Base-by-base conservation (phyloP, 169 alveolate species). In the Miamiensis avidus region DNA sequence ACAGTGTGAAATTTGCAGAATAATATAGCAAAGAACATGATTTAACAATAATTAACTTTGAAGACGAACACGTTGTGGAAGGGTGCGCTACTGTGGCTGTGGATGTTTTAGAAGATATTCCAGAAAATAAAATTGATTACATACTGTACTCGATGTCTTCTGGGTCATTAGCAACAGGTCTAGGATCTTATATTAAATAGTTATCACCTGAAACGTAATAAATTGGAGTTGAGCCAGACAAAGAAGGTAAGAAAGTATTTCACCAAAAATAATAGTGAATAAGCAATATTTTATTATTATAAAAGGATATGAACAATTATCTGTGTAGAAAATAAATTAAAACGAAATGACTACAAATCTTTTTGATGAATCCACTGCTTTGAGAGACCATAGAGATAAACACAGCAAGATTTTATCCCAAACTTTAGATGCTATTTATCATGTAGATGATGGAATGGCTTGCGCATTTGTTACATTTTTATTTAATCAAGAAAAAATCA, bases 81-180 rank as follows among this genome's bases (percentile, higher is more conserved):
- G 82, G 82, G 0, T 77, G 82, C 27, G 34, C 73, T 32, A 69
- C 73, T 33, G 82, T 77, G 29, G 82, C 74, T 32, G 34, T 77
- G 28, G 82, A 77, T 32, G 33, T 77, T 32, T 77, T 77, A 77
- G 82, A 77, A 33, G 82, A 77, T 77, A 33, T 77, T 20, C 82
- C 82, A 4, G 64, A 77, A 25, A 31, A 69, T 32, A 77, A 77
- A 29, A 77, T 77, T 16, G 82, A 77, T 27, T 77, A 77, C 33
- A 69, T 77, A 77, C 31, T 77, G 29, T 77, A 32, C 29, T 69
- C 82, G 31, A 77, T 77, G 34, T 31, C 73, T 25, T 77, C 82
- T 33, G 82, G 82, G 31, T 33, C 82, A 32, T 77, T 77, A 33
- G 82, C 74, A 20, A 69, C 31, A 25, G 82, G 82, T 1, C 29